These are phyloP conservation scores for Volvariella volvacea DNA, from an alignment of 1,284 basidiomycete genomes.

Conservation along the genomic window DNA sequence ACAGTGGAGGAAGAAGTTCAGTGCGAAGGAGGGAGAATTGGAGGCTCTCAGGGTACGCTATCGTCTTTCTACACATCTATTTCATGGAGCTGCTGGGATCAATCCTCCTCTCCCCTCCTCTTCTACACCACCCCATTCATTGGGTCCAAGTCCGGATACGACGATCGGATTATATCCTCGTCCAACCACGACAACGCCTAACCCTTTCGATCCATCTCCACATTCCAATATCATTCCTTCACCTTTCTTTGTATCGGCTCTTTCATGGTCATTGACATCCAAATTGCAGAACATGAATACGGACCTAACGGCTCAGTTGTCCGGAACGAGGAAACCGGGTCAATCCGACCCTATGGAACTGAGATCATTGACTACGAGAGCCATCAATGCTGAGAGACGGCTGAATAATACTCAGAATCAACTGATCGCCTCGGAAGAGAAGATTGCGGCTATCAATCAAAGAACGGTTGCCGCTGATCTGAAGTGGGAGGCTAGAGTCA, in stretches of 20 bases:
- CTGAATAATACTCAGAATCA: conserved; percentile 80
- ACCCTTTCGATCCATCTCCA: too few relatives aligned
- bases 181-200: too few relatives aligned
- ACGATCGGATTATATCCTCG: too few relatives aligned
- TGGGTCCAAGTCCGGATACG: too few relatives aligned
- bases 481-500: conserved; percentile 91
- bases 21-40: conserved; percentile 82
- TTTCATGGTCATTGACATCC: too few relatives aligned
- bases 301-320: conserved; percentile 73
- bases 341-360: conserved; percentile 68
- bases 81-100: not conserved
- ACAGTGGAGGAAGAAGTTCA: conserved; percentile 82
- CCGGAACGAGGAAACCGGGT: conserved; percentile 58
- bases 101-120: too few relatives aligned
- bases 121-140: too few relatives aligned
- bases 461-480: conserved; percentile 64
- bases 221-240: too few relatives aligned
- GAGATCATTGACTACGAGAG: conserved; percentile 63
- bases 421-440: conserved; percentile 76
- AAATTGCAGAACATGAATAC: conserved; percentile 55
- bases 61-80: conserved; percentile 8
- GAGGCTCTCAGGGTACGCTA: conserved; percentile 70
- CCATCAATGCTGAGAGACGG: conserved; percentile 77
- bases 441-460: conserved; percentile 66
- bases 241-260: too few relatives aligned